A percentile compares a stretch with the other conserved stretches of the same genome.
These are phyloP conservation scores for Ophiocordyceps australis DNA, from an alignment of 2,329 filamentous ascomycete species.

Conservation along the genomic window DNA sequence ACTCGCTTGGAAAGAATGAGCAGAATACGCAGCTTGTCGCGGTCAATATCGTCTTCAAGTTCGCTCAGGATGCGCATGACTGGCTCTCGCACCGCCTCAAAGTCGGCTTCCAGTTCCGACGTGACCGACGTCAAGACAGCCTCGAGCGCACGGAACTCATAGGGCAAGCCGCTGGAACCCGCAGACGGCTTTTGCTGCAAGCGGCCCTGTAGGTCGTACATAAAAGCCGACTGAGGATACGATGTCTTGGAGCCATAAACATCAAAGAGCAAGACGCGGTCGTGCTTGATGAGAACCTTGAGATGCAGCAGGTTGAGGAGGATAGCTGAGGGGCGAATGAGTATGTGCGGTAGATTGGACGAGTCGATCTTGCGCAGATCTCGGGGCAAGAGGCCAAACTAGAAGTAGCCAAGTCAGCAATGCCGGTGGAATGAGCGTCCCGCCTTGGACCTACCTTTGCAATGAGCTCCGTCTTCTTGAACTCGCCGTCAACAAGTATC, in stretches of 20 bases:
- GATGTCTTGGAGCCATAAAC: slow-evolving; percentile 89
- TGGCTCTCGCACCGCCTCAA: slow-evolving; percentile 82
- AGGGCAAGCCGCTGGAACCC: slow-evolving; percentile 53
- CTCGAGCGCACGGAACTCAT: slow-evolving; percentile 92
- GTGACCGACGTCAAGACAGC: slow-evolving; percentile 90
- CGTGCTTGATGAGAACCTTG: slow-evolving; percentile 84
- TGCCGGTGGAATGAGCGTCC: not conserved
- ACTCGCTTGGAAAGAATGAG: slow-evolving; percentile 91
- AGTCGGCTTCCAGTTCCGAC: slow-evolving; percentile 79
- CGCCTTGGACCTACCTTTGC: slow-evolving; percentile 46
- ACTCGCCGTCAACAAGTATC: slow-evolving; percentile 84
- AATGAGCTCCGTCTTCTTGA: slow-evolving; percentile 94
- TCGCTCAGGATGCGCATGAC: slow-evolving; percentile 79
- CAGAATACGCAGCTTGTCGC: slow-evolving; percentile 78
- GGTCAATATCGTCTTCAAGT: slow-evolving; percentile 89
- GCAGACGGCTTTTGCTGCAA: slow-evolving; percentile 53
- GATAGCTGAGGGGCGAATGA: slow-evolving; percentile 83
- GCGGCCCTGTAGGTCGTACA: slow-evolving; percentile 92
- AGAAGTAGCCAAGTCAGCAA: slow-evolving; percentile 2
- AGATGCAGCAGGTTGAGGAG: slow-evolving; percentile 93
- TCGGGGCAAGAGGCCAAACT: slow-evolving; percentile 85
- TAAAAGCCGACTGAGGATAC: slow-evolving; percentile 90
- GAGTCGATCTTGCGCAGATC: slow-evolving; percentile 97
- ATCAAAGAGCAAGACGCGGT: slow-evolving; percentile 89
- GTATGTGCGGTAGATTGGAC: slow-evolving; percentile 84